A percentile compares a stretch with the other conserved stretches of the same genome.
These are phyloP conservation scores for Boletus vinaceobasis DNA, from an alignment of 768 basidiomycete species.

Conservation along the genomic window DNA sequence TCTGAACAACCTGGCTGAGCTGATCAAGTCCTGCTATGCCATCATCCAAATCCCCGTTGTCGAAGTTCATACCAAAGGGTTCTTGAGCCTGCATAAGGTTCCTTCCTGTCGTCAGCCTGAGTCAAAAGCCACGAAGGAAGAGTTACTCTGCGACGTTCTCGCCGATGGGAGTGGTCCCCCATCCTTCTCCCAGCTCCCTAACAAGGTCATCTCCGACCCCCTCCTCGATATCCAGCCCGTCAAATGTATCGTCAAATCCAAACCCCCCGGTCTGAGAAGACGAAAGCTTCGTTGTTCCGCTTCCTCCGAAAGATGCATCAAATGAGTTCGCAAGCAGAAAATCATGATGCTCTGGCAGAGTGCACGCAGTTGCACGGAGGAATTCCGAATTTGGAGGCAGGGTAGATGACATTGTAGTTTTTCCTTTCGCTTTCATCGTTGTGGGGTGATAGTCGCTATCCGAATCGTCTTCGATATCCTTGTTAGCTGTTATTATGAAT, in stretches of 20 bases:
- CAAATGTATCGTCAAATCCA: conserved; percentile 52
- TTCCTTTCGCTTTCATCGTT: conserved; percentile 25
- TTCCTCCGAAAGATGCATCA: conserved; percentile 53
- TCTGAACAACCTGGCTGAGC: neutral
- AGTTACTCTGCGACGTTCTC: conserved; percentile 15
- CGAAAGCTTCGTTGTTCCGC: conserved; percentile 36
- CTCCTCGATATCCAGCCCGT: conserved; percentile 54
- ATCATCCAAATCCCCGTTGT: conserved; percentile 24
- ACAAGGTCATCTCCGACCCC: conserved; percentile 73
- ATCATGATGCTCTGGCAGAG: conserved; percentile 68
- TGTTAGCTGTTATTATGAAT: conserved; percentile 4
- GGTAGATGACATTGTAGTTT: conserved; percentile 22
- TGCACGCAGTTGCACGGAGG: conserved; percentile 53
- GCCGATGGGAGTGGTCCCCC: conserved; percentile 39
- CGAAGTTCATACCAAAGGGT: conserved; percentile 13
- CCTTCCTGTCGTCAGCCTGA: conserved; percentile 14
- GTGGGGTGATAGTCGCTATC: conserved; percentile 55
- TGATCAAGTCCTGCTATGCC: conserved; percentile 12
- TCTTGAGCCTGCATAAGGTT: conserved; percentile 18
- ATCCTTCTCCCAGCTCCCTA: conserved; percentile 68
- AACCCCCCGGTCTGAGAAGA: conserved; percentile 57
- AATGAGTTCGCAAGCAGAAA: conserved; percentile 65
- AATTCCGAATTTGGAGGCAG: conserved; percentile 37
- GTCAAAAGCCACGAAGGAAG: neutral
- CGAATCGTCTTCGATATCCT: conserved; percentile 28